Conservation (phyloP, 202 grass and related monocot species). For the Saccharum hybrid region DNA sequence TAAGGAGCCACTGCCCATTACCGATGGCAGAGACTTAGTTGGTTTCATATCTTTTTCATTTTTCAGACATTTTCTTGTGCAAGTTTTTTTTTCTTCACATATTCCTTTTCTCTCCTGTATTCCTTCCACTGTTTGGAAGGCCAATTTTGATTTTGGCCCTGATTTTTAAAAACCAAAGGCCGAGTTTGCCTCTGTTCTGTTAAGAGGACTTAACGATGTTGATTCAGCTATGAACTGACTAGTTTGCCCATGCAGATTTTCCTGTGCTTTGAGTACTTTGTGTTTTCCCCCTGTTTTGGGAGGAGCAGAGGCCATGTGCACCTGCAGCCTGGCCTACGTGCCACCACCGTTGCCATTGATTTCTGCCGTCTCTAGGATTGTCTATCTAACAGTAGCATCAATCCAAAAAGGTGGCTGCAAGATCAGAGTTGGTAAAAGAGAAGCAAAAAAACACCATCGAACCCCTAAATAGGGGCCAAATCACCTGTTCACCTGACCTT, state of each 20-base stretch:
- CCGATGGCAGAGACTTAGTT: background rate
- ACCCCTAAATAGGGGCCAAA: too few species aligned
- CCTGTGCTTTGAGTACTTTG: background rate
- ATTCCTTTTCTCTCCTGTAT: background rate
- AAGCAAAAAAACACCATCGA: background rate
- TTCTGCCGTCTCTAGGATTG: too few species aligned
- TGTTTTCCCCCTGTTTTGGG: background rate
- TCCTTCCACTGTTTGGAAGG: background rate
- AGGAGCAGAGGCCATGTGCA: background rate
- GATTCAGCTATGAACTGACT: background rate
- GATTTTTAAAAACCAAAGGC: background rate
- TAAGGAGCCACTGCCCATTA: background rate
- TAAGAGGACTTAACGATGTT: background rate
- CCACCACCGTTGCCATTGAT: too few species aligned
- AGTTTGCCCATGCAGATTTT: background rate
- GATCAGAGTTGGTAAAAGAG: background rate
- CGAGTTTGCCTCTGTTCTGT: background rate
- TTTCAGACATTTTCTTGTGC: slow-evolving; percentile 4
- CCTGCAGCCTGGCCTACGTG: too few species aligned
- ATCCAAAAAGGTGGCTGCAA: background rate
- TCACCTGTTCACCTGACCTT: background rate
- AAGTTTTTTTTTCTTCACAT: background rate
- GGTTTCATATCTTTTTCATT: background rate
- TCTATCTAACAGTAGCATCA: background rate
- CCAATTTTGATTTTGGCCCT: background rate